Percentiles rank a stretch among this genome's conserved stretches.
Conservation (phyloP, 2,329 filamentous ascomycete genomes). For the Metarhizium brunneum region DNA sequence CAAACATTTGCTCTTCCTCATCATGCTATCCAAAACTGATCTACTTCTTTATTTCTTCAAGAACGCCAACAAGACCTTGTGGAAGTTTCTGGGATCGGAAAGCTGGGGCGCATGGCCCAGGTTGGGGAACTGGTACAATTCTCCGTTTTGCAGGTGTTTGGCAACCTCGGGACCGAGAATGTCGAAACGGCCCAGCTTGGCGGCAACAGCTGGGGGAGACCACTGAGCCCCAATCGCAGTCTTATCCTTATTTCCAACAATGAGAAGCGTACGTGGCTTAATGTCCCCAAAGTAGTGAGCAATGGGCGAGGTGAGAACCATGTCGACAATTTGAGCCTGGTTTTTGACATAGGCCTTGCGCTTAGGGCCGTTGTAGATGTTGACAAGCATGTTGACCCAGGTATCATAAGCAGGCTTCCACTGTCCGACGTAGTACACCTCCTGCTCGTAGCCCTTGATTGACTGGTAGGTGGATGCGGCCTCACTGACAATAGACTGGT, state of each 20-base stretch:
- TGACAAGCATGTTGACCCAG: constrained; percentile 46
- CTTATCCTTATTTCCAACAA: constrained; percentile 42
- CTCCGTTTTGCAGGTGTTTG: constrained; percentile 31
- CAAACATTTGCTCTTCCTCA: background rate
- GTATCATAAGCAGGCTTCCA: constrained; percentile 41
- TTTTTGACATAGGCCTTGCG: constrained; percentile 33
- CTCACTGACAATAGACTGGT: constrained; percentile 28
- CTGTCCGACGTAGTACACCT: constrained; percentile 36
- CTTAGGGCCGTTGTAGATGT: constrained; percentile 37
- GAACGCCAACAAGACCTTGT: constrained; percentile 36
- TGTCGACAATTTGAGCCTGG: constrained; percentile 43
- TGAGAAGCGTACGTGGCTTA: constrained; percentile 34
- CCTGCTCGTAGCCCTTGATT: constrained; percentile 36
- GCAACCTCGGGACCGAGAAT: constrained; percentile 36
- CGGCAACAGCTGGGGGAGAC: constrained; percentile 33
- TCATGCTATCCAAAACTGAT: background rate
- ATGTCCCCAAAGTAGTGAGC: constrained; percentile 39
- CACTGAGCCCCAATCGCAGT: constrained; percentile 47
- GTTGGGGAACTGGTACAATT: constrained; percentile 36
- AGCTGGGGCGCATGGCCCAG: constrained; percentile 45
- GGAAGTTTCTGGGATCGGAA: constrained; percentile 37
- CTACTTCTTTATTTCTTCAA: constrained; percentile 14
- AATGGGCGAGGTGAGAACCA: constrained; percentile 44
- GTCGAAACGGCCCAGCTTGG: constrained; percentile 37
- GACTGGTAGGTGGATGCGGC: constrained; percentile 30